These are phyloP conservation scores for Penicillium bovifimosum DNA, from an alignment of 495 filamentous ascomycete genomes.

Conservation along the genomic window DNA sequence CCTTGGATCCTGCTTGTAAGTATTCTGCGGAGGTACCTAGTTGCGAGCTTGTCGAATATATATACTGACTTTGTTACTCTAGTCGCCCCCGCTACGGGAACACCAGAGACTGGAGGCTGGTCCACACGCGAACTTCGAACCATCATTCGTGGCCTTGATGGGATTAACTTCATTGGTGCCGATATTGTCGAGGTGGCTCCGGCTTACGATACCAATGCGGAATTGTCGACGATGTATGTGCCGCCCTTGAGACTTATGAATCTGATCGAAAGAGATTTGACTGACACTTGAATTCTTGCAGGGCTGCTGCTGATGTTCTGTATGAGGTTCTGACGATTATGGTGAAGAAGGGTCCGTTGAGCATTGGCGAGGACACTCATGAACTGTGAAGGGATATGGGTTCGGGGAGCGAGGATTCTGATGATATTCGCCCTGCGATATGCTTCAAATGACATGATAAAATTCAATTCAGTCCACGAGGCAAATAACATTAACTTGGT, in stretches of 20 bases:
- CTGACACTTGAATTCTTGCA: constrained; percentile 5
- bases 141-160: constrained; percentile 66
- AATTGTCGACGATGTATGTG: constrained; percentile 55
- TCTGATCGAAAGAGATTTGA: not conserved
- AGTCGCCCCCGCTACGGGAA: constrained; percentile 80
- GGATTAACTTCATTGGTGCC: constrained; percentile 69
- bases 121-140: constrained; percentile 71
- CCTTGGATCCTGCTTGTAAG: constrained; percentile 76
- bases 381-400: not conserved
- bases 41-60: too few species aligned
- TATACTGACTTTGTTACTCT: not conserved
- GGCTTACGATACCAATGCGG: constrained; percentile 63
- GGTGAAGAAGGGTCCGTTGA: constrained; percentile 56
- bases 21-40: constrained; percentile 1
- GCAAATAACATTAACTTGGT: too few species aligned
- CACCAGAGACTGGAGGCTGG: constrained; percentile 85
- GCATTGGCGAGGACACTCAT: constrained; percentile 15
- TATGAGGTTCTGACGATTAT: constrained; percentile 62
- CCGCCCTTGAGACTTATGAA: not conserved
- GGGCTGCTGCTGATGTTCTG: constrained; percentile 61
- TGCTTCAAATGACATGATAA: too few species aligned
- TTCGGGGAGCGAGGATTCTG: not conserved
- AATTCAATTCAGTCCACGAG: too few species aligned
- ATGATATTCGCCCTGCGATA: too few species aligned
- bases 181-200: constrained; percentile 77